Base-by-base conservation (phyloP, 345 rosid species). In the Aquilaria sinensis region DNA sequence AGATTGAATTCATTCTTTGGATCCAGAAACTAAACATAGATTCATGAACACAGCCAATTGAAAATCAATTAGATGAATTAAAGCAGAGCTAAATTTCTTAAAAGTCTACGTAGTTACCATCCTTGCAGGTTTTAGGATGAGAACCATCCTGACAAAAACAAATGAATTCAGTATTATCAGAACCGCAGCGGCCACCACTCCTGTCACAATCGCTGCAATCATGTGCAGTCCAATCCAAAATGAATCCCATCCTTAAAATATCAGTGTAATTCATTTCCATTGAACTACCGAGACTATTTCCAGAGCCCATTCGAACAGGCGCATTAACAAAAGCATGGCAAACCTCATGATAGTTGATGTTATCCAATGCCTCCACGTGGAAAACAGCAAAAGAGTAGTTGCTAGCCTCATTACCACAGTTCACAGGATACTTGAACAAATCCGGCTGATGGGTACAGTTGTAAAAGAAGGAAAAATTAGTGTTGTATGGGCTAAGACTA, bases 171-270 rank as follows among this genome's bases (percentile, higher is more conserved):
- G 60, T 29, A 33, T 74, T 51, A 32, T 74, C 63, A 63, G 53
- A 77, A 14, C 85, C 82, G 53, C 92, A 75, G 12, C 82, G 33
- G 1, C 86, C 89, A 1, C 86, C 86, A 57, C 89, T 81, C 34
- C 8, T 52, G 37, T 55, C 61, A 54, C 88, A 85, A 54, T 67
- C 47, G 46, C 48, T 58, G 63, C 86, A 85, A 72, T 63, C 58
- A 43, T 62, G 73, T 63, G 77, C 83, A 55, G 62, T 65, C 86
- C 86, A 85, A 9, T 66, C 79, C 86, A 88, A 60, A 63, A 76
- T 52, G 61, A 86, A 80, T 4, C 94, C 96, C 62, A 34, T 74
- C 70, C 67, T 72, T 74, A 84, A 63, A 67, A 88, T 64, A 13
- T 65, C 75, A 32, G 4, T 37, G 47, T 76, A 85, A 68, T 63